Conservation (phyloP, 208 protist species). For the Leishmania tarentolae region DNA sequence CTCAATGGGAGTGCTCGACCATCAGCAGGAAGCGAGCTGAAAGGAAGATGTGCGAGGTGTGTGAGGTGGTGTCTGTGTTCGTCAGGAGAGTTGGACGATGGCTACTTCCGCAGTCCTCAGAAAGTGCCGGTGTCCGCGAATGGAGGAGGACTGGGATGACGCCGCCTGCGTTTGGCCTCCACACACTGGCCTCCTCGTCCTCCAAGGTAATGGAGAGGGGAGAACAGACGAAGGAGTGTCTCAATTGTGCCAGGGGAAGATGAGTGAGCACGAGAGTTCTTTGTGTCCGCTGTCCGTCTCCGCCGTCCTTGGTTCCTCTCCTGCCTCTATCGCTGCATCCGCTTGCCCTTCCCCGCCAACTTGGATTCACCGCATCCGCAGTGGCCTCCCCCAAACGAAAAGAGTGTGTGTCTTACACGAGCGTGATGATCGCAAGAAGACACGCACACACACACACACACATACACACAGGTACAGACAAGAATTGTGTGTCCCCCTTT, state of each 20-base stretch:
- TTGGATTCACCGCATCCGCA: not conserved
- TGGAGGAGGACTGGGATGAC: too few relatives aligned
- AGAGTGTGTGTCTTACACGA: not conserved
- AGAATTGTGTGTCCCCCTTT: not conserved
- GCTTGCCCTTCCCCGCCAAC: not conserved
- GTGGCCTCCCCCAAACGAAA: not conserved
- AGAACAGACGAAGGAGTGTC: not conserved
- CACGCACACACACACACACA: not conserved
- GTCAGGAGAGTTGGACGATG: not conserved
- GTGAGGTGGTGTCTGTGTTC: not conserved
- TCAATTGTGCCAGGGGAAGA: not conserved
- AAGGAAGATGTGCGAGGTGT: not conserved
- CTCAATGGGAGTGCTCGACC: not conserved
- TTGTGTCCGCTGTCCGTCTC: not conserved
- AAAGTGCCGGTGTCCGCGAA: not conserved
- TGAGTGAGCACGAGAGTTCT: not conserved
- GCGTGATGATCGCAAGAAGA: not conserved
- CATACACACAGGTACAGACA: not conserved
- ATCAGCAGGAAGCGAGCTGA: too few relatives aligned
- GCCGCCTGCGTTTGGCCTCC: not conserved
- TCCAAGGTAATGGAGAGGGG: not conserved
- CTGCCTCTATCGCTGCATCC: not conserved
- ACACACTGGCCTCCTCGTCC: not conserved
- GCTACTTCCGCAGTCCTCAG: not conserved
- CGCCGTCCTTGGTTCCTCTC: not conserved